Evolutionary conservation across 306 rosid species (phyloP).

Genomic region (Quercus wislizeni): DNA sequence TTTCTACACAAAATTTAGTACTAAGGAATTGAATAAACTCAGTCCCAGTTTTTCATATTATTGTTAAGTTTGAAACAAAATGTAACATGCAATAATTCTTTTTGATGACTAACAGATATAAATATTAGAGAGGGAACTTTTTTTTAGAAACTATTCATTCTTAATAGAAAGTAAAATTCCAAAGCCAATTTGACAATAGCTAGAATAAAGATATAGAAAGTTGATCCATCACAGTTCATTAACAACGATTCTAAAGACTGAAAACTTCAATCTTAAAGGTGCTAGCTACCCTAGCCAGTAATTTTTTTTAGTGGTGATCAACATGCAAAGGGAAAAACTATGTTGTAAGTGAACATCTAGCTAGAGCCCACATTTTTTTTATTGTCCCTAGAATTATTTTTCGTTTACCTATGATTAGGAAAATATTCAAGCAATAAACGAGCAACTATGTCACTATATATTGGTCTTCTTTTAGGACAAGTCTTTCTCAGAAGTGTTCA

Average conservation of each 20-base stretch:
- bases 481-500: background rate
- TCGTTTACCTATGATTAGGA: background rate
- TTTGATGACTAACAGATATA: background rate
- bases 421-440: background rate
- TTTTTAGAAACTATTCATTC: background rate
- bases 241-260: background rate
- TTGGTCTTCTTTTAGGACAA: background rate
- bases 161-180: background rate
- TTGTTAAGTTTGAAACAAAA: background rate
- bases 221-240: background rate
- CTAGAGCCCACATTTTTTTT: too few relatives aligned
- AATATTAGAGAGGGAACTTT: background rate
- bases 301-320: background rate
- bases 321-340: too few relatives aligned
- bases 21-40: background rate
- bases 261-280: background rate
- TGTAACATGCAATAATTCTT: background rate
- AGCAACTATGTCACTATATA: background rate
- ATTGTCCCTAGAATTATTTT: background rate
- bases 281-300: background rate
- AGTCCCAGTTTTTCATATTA: background rate
- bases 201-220: background rate
- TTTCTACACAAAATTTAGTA: too few relatives aligned
- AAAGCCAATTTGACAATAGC: background rate
- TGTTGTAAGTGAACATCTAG: too few relatives aligned